These are phyloP conservation scores for Kwoniella sp. DNA, from an alignment of 768 basidiomycete genomes.

Conservation along the genomic window DNA sequence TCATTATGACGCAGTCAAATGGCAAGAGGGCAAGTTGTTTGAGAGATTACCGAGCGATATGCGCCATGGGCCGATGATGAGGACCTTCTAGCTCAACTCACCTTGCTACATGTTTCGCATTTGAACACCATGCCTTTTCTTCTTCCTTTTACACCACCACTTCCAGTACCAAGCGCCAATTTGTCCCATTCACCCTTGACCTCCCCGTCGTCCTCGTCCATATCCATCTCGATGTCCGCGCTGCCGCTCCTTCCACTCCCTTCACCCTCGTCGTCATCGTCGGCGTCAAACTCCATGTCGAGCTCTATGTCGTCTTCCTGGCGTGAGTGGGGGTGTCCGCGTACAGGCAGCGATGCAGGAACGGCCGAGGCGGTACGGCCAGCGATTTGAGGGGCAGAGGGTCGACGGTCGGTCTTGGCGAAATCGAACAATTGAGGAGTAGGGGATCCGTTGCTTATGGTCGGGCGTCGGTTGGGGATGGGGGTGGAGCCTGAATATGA, in stretches of 20 bases:
- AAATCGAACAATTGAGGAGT: conserved; percentile 50
- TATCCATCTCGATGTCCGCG: conserved; percentile 44
- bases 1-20: neutral
- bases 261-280: conserved; percentile 40
- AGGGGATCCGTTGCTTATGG: conserved; percentile 26
- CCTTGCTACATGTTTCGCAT: conserved; percentile 95
- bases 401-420: conserved; percentile 48
- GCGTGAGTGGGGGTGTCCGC: conserved; percentile 16
- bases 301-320: conserved; percentile 49
- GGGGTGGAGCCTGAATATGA: conserved; percentile 34
- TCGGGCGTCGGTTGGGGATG: conserved; percentile 38
- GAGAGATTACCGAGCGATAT: too few relatives aligned
- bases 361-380: conserved; percentile 27
- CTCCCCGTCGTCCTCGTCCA: conserved; percentile 46
- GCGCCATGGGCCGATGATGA: too few relatives aligned
- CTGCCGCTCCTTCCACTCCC: conserved; percentile 41
- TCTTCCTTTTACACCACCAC: conserved; percentile 60
- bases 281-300: conserved; percentile 47
- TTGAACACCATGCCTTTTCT: conserved; percentile 83
- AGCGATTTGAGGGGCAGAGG: conserved; percentile 17
- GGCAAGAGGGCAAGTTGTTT: too few relatives aligned
- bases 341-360: conserved; percentile 38
- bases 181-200: conserved; percentile 36
- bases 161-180: conserved; percentile 51
- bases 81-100: conserved; percentile 48